Percentiles rank a stretch among this genome's conserved stretches.
phyloP scores from a whole-genome alignment of 805 yeast genomes.

The Saturnispora serradocipensis region DNA sequence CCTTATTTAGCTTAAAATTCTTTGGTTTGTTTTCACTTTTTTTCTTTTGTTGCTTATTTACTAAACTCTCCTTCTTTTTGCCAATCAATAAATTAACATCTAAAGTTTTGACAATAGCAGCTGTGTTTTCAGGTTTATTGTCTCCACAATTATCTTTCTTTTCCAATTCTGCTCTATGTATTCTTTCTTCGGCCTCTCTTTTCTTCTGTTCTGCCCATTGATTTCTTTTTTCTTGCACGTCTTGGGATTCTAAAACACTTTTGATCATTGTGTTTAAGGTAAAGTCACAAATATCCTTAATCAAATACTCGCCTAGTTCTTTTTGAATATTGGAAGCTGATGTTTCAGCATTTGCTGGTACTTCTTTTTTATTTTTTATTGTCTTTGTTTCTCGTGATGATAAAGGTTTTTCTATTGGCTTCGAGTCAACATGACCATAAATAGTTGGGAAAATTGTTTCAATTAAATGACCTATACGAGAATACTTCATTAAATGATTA shows the following conservation, averaged over 20 bases:
- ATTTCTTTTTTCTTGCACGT: slow-evolving; percentile 12
- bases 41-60: slow-evolving; percentile 36
- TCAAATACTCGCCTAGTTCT: slow-evolving; percentile 54
- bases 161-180: slow-evolving; percentile 18
- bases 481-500: slow-evolving; percentile 27
- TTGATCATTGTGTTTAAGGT: slow-evolving; percentile 61
- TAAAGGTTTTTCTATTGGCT: background rate
- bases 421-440: background rate
- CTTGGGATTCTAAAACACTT: slow-evolving; percentile 46
- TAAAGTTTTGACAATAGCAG: slow-evolving; percentile 8
- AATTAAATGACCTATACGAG: slow-evolving; percentile 22
- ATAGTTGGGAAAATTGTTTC: slow-evolving; percentile 2
- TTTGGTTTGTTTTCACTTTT: background rate
- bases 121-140: slow-evolving; percentile 31
- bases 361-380: background rate
- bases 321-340: slow-evolving; percentile 49
- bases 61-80: slow-evolving; percentile 18
- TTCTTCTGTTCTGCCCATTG: slow-evolving; percentile 10
- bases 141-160: background rate
- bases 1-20: slow-evolving; percentile 15
- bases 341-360: slow-evolving; percentile 38
- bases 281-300: slow-evolving; percentile 67
- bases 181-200: slow-evolving; percentile 8
- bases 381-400: background rate
- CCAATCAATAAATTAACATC: slow-evolving; percentile 11